Evolutionary conservation across 305 asterid species (phyloP), one percentile per base, ranked within the genome.

Genomic region (Solanum hybrid): DNA sequence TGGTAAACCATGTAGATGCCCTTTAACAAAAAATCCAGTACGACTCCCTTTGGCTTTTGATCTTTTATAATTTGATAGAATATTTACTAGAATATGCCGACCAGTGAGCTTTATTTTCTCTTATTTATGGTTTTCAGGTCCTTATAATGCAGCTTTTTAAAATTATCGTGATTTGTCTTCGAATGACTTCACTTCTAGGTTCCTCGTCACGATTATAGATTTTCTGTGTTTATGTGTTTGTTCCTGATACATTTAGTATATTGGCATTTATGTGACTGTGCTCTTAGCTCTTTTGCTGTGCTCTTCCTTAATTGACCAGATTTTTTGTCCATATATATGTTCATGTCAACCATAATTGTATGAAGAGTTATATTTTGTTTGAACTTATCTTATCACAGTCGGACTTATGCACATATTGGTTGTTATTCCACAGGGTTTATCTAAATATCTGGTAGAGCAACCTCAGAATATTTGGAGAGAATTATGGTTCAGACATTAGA

Each of bases 401-500:
- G 22, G 87, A 64, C 11, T 51, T 85, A 85, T 22, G 77, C 77
- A 60, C 10, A 22, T 56, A 19, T 32, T n/a, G 45, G 12, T n/a
- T 85, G 45, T 7, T 38, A 37, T 24, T 79, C 3, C 64, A 36
- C 86, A 79, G 86, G 85, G n/a, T 37, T 27, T 37, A n/a, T 79
- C 86, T 36, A 13, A 6, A 37, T 79, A 79, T 79, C 60, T 37
- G 34, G 22, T 79, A 11, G 77, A 60, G 34, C 15, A 15, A 35
- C 4, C 45, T 29, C 38, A 35, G 87, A 88, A 34, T 22, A 79
- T 12, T 2, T 5, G n/a, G 69, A 88, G 75, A 81, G 90, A 64
- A 69, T 29, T 78, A 96, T 95, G 99, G 95, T 92, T 90, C 95
- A 89, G 88, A 94, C 93, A 85, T 86, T 96, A 89, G 97, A 96